phyloP scores from a whole-genome alignment of 805 yeast genomes.

The Saccharomycopsis sp. region DNA sequence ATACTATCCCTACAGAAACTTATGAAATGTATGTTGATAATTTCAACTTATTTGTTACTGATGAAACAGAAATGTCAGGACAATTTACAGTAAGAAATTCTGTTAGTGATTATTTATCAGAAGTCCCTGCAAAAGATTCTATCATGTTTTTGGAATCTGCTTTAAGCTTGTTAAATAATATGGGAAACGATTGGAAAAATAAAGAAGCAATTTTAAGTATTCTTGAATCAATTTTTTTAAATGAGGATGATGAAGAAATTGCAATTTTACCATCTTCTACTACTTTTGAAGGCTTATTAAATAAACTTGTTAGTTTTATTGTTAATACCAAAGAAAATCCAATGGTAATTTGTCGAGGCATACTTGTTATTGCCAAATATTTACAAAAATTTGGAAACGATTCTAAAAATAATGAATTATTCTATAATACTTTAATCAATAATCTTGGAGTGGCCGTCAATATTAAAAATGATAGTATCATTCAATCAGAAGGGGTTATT shows the following conservation, averaged over 20 bases:
- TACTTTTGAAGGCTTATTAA: constrained; percentile 2
- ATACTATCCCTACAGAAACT: constrained; percentile 7
- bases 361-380: constrained; percentile 45
- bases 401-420: constrained; percentile 26
- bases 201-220: constrained; percentile 34
- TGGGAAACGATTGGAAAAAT: constrained; percentile 22
- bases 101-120: constrained; percentile 44
- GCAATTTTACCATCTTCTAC: constrained; percentile 6
- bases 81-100: constrained; percentile 50
- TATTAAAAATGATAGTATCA: constrained; percentile 1
- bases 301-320: background rate
- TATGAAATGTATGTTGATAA: constrained; percentile 27
- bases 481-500: constrained; percentile 6
- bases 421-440: constrained; percentile 16
- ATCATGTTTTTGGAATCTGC: constrained; percentile 15
- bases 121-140: constrained; percentile 35
- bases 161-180: background rate
- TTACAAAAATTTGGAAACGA: constrained; percentile 39
- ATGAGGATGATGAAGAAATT: constrained; percentile 23
- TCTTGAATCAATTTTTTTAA: constrained; percentile 32
- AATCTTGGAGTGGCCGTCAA: constrained; percentile 7
- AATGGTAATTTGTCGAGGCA: constrained; percentile 37
- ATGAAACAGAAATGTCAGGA: constrained; percentile 59
- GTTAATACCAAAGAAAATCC: constrained; percentile 20
- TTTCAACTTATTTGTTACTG: constrained; percentile 60